Evolutionary conservation across 768 basidiomycete species (phyloP), one percentile per base, ranked within the genome.

Genomic region (Podaxis sp.): DNA sequence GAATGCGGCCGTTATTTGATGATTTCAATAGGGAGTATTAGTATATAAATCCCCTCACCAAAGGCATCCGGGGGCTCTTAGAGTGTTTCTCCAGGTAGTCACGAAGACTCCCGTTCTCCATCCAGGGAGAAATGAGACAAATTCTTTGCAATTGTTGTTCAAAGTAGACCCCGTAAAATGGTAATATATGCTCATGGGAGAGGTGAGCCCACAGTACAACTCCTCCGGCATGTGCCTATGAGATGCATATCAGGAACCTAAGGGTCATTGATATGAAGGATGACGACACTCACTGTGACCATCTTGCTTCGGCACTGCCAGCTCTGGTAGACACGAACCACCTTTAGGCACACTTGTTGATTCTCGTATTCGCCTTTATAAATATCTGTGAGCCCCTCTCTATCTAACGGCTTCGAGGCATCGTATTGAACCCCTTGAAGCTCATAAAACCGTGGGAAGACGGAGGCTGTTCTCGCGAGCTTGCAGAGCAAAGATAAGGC

Each of bases 161-260:
- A 17, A 67, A 61, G 49, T 68, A 78, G 15, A 75, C 52, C 2
- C 77, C 76, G 64, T 73, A 71, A 24, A 78, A 63, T 1, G 75
- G 76, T 26, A 79, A 63, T 19, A 78, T 71, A 44, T 77, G 76
- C 0, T 70, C 67, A 58, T 79, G 78, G 0, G 57, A 64, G 11
- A 78, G 52, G 57, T 74, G 70, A 4, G 67, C 66, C 77, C 78
- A 79, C 49, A 73, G 42, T 19, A 74, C 65, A 11, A 73, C 74
- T 48, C 78, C 77, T 12, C 30, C 28, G 15, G 30, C 52, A 15
- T 38, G 26, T n/a, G 3, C n/a, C 30, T 36, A 19, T 36, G 8
- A 33, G 28, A 15, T n/a, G 30, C 7, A 13, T 38, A 7, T n/a
- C 30, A 3, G 17, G 17, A 15, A n/a, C 30, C 17, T n/a, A 19